These are phyloP conservation scores for Myxozyma kluyveri DNA, from an alignment of 805 yeast species.

Conservation along the genomic window DNA sequence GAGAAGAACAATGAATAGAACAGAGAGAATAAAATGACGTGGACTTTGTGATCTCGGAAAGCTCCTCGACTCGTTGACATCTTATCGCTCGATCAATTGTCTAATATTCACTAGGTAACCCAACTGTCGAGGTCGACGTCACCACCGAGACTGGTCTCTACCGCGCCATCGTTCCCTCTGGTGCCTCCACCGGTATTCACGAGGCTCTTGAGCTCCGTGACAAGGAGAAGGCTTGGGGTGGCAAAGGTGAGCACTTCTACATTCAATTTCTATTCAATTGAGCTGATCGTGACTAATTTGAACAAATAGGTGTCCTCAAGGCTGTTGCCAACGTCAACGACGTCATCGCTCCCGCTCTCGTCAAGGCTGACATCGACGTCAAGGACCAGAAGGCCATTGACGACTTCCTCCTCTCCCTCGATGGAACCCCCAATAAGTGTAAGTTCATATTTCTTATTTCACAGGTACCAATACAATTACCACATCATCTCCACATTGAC, in stretches of 20 bases:
- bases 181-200: conserved; percentile 98
- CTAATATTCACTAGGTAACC: too few relatives aligned
- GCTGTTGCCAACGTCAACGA: conserved; percentile 96
- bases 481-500: not conserved
- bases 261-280: not conserved
- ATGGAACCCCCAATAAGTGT: conserved; percentile 96
- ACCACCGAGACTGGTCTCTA: conserved; percentile 88
- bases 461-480: not conserved
- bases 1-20: too few relatives aligned
- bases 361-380: conserved; percentile 78
- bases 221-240: conserved; percentile 96
- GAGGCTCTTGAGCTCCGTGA: conserved; percentile 99
- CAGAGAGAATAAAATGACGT: too few relatives aligned
- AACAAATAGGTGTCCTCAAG: conserved; percentile 56
- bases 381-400: conserved; percentile 84
- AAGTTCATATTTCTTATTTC: conserved; percentile 2
- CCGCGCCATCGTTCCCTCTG: conserved; percentile 98
- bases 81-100: too few relatives aligned
- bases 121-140: conserved; percentile 98
- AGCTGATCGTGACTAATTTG: not conserved
- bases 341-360: conserved; percentile 88
- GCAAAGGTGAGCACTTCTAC: conserved; percentile 68
- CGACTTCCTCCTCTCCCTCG: conserved; percentile 78
- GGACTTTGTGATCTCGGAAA: too few relatives aligned
- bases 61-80: too few relatives aligned